Evolutionary conservation across 2,329 filamentous ascomycete genomes (phyloP).

Genomic region (Plenodomus biglobosus): DNA sequence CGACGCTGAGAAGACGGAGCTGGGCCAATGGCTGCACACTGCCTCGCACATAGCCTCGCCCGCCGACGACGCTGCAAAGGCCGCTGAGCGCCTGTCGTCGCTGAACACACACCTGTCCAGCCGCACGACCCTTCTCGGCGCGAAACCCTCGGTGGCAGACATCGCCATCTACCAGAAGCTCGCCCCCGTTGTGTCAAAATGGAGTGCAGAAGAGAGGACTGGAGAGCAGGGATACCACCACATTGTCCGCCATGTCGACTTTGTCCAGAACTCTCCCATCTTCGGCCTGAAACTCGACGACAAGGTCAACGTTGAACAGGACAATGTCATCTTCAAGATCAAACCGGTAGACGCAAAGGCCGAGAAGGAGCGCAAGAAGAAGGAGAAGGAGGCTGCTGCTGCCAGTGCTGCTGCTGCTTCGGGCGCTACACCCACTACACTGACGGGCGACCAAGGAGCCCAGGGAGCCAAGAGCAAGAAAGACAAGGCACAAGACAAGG

Average conservation of each 20-base stretch:
- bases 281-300: constrained; percentile 72
- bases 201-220: constrained; percentile 83
- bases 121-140: constrained; percentile 84
- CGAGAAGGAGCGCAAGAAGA: constrained; percentile 95
- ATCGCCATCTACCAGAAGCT: constrained; percentile 79
- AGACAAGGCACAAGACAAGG: constrained; percentile 54
- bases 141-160: constrained; percentile 86
- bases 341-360: constrained; percentile 88
- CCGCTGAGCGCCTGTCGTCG: constrained; percentile 68
- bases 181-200: constrained; percentile 73
- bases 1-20: constrained; percentile 78
- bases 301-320: constrained; percentile 76
- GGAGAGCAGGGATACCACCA: constrained; percentile 87
- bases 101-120: constrained; percentile 86
- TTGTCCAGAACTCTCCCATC: constrained; percentile 82
- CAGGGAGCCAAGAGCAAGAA: constrained; percentile 51
- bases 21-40: constrained; percentile 84
- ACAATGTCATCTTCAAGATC: constrained; percentile 83
- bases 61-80: constrained; percentile 58
- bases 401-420: constrained; percentile 60
- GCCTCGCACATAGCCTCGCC: constrained; percentile 67
- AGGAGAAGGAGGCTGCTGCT: constrained; percentile 74
- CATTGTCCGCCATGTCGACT: constrained; percentile 88
- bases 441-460: constrained; percentile 32
- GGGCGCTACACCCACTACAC: constrained; percentile 47